These are phyloP conservation scores for Excoecaria agallocha DNA, from an alignment of 345 rosid genomes.

Conservation along the genomic window DNA sequence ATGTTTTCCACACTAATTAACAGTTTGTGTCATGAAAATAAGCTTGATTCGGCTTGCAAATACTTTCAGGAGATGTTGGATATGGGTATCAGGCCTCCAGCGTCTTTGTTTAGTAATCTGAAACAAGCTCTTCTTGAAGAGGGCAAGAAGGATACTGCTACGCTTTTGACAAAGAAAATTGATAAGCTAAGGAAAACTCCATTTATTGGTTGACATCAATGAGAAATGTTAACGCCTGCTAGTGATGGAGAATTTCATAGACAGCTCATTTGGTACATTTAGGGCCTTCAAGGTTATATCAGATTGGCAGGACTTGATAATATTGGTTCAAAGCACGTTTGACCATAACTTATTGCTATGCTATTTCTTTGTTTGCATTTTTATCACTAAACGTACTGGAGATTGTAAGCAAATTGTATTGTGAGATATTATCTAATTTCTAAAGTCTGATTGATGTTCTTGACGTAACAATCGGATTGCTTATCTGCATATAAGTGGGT, in stretches of 20 bases:
- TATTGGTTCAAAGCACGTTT: not conserved
- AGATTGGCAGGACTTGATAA: not conserved
- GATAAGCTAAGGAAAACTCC: conserved; percentile 65
- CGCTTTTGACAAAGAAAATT: conserved; percentile 47
- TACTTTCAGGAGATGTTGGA: conserved; percentile 84
- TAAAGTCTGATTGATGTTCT: not conserved
- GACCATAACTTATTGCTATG: not conserved
- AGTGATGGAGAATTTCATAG: not conserved
- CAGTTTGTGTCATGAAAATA: conserved; percentile 54
- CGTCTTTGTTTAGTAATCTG: conserved; percentile 64
- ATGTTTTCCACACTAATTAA: conserved; percentile 69
- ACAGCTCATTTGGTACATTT: not conserved
- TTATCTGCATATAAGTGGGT: not conserved
- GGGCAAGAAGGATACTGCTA: conserved; percentile 53
- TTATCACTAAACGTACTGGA: not conserved
- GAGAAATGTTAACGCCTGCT: not conserved
- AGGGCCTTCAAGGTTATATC: not conserved
- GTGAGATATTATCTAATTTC: not conserved
- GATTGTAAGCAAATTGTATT: not conserved
- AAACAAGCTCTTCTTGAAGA: conserved; percentile 62
- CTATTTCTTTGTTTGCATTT: not conserved
- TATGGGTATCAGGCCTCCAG: conserved; percentile 79
- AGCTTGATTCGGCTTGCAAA: conserved; percentile 72
- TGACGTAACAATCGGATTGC: not conserved
- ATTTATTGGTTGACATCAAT: conserved; percentile 31